Evolutionary conservation across 2,329 filamentous ascomycete species (phyloP), one percentile per base, ranked within the genome.

Genomic region (Amauroascus niger): DNA sequence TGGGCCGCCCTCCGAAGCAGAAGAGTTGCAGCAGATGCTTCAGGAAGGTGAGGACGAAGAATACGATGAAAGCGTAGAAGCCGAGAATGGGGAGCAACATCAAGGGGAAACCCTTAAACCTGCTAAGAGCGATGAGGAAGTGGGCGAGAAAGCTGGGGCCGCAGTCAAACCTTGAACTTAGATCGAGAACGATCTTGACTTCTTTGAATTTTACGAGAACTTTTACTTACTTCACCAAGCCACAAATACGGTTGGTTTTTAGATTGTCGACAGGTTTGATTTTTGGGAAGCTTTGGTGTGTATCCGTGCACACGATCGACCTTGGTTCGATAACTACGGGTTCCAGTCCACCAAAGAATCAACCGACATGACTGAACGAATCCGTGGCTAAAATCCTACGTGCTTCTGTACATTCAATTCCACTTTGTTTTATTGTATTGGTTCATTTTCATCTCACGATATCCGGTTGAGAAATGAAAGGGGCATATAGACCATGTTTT

Each of bases 21-120:
- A 80, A 57, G 70, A 78, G 54, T 76, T 79, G 62, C 69, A 79
- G 58, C 62, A 69, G 24, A 64, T 67, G 20, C 67, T 70, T 54
- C 68, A 71, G 22, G 64, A 67, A 14, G 55, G 62, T 18, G 67
- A 66, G 30, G 65, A 60, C 40, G 67, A 71, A 41, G 61, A 63
- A 1, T 66, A 70, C 18, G 68, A 66, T 45, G 62, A 72, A 35
- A 61, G 59, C 7, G 54, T 51, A 24, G 41, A 61, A 48, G 45
- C 33, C 16, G 44, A 54, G n/a, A 49, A 48, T 8, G 52, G 45
- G 14, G 43, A 57, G 26, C 22, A 22, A 6, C 45, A 35, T 18
- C 40, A 46, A 20, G 32, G n/a, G 43, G 14, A 45, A 11, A 11
- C 26, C 16, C 41, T 26, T 2, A 24, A 49, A 41, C 46, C 49